Evolutionary conservation across 1,139 yeast genomes (phyloP).

Genomic region (Pichia sp.): DNA sequence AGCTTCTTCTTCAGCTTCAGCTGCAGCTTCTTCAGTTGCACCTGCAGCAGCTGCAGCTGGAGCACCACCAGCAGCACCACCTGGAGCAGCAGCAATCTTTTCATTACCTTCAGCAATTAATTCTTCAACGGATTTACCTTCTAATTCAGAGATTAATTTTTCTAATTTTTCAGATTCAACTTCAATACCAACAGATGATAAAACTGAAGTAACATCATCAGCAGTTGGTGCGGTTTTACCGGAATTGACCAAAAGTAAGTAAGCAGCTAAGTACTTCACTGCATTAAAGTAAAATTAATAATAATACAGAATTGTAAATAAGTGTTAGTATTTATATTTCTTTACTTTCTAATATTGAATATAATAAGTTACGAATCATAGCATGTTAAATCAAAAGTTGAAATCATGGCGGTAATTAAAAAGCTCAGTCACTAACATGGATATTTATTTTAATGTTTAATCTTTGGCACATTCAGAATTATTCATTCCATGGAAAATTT

Average conservation of each 20-base stretch:
- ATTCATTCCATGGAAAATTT: too few relatives aligned
- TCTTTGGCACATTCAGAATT: too few relatives aligned
- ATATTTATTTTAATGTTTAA: too few relatives aligned
- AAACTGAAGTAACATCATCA: conserved; percentile 62
- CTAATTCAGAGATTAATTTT: conserved; percentile 60
- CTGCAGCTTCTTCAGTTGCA: conserved; percentile 50
- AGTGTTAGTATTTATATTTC: not conserved
- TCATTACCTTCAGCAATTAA: conserved; percentile 75
- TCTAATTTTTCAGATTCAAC: conserved; percentile 70
- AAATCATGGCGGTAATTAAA: too few relatives aligned
- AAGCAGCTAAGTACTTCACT: conserved; percentile 90
- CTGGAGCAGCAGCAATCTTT: conserved; percentile 76
- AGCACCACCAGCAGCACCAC: conserved; percentile 76
- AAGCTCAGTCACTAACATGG: too few relatives aligned
- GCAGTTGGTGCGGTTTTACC: conserved; percentile 77
- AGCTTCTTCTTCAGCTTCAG: conserved; percentile 50
- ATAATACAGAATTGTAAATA: not conserved
- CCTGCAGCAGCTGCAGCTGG: conserved; percentile 48
- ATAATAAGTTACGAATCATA: too few relatives aligned
- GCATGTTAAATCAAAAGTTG: too few relatives aligned
- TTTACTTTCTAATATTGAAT: too few relatives aligned
- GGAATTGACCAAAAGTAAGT: conserved; percentile 79
- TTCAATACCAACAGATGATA: conserved; percentile 73
- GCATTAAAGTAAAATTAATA: conserved; percentile 10
- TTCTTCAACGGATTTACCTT: conserved; percentile 71